Evolutionary conservation across 768 basidiomycete species (phyloP).

Genomic region (Sporobolomyces pararoseus): DNA sequence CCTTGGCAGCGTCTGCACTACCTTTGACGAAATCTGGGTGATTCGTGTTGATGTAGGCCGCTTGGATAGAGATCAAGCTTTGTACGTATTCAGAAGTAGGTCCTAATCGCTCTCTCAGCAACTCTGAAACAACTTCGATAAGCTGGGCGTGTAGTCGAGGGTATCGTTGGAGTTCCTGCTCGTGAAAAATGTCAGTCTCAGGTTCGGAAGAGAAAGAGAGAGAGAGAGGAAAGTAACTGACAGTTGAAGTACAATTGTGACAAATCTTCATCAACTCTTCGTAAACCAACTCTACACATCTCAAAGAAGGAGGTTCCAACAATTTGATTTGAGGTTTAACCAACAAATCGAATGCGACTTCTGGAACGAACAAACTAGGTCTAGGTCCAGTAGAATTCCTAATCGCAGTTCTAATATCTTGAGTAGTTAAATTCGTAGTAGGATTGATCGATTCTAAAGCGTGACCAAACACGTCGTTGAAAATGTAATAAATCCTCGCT

Average conservation of each 20-base stretch:
- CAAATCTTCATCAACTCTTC: conserved; percentile 99
- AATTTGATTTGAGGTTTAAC: conserved; percentile 98
- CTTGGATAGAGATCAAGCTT: conserved; percentile 92
- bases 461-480: conserved; percentile 94
- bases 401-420: conserved; percentile 96
- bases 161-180: conserved; percentile 92
- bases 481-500: conserved; percentile 98
- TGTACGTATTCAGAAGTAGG: conserved; percentile 96
- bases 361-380: conserved; percentile 93
- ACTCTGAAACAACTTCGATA: conserved; percentile 93
- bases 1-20: conserved; percentile 50
- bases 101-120: conserved; percentile 87
- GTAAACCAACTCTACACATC: conserved; percentile 96
- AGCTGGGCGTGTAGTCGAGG: conserved; percentile 87
- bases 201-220: background rate
- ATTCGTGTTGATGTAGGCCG: conserved; percentile 98
- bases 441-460: conserved; percentile 87
- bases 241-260: conserved; percentile 75
- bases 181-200: background rate
- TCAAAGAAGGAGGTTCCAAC: conserved; percentile 83
- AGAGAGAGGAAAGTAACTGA: conserved; percentile 2
- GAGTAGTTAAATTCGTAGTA: conserved; percentile 80
- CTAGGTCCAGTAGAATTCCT: conserved; percentile 96
- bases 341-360: conserved; percentile 90
- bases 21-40: conserved; percentile 89